Percentiles rank a stretch among this genome's conserved stretches.
Evolutionary conservation across 768 basidiomycete species (phyloP).

Genomic region (Mycena rebaudengoi): DNA sequence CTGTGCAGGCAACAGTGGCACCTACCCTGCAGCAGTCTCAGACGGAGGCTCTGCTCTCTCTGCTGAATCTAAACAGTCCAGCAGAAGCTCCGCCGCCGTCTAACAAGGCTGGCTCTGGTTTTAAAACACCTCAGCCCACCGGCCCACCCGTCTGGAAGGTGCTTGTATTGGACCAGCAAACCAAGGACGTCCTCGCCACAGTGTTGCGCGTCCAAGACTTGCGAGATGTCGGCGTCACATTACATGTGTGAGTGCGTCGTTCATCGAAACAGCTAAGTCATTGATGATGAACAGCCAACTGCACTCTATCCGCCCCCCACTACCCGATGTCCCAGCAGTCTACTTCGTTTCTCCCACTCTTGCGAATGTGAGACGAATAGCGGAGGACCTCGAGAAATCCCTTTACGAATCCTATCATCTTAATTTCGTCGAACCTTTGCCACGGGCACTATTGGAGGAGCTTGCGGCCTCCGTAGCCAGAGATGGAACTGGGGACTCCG

Average conservation of each 20-base stretch:
- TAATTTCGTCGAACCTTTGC: slow-evolving; percentile 93
- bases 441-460: slow-evolving; percentile 91
- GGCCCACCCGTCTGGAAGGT: slow-evolving; percentile 96
- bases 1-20: slow-evolving; percentile 47
- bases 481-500: slow-evolving; percentile 82
- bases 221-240: slow-evolving; percentile 94
- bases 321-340: slow-evolving; percentile 95
- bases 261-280: slow-evolving; percentile 9
- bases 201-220: slow-evolving; percentile 96
- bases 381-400: slow-evolving; percentile 88
- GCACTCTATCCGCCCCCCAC: slow-evolving; percentile 85
- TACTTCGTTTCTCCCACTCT: slow-evolving; percentile 96
- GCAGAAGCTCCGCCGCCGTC: slow-evolving; percentile 50
- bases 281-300: slow-evolving; percentile 75
- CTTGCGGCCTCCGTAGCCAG: slow-evolving; percentile 88
- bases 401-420: slow-evolving; percentile 95
- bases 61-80: slow-evolving; percentile 87
- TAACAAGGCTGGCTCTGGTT: slow-evolving; percentile 50
- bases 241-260: slow-evolving; percentile 84
- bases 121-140: slow-evolving; percentile 59
- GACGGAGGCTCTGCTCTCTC: slow-evolving; percentile 81
- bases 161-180: slow-evolving; percentile 91
- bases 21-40: slow-evolving; percentile 88
- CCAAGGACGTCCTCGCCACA: slow-evolving; percentile 96
- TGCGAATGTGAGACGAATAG: slow-evolving; percentile 87